Evolutionary conservation across 202 grass and related monocot species (phyloP).

Genomic region (Brachypodium distachyon): DNA sequence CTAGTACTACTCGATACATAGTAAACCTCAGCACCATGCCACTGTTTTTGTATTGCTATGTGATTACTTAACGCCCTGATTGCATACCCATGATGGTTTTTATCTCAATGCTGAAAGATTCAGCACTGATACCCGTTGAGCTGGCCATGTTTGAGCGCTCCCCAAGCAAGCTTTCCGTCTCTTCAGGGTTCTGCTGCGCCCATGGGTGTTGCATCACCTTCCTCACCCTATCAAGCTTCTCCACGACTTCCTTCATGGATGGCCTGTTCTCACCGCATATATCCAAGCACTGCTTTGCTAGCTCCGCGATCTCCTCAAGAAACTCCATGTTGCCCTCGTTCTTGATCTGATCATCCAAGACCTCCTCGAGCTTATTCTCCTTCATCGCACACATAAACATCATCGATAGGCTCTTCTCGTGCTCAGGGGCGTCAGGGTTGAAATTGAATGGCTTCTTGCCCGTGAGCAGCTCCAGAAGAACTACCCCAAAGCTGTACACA

Average conservation of each 20-base stretch:
- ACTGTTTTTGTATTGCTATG: not conserved
- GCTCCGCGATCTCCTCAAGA: constrained; percentile 9
- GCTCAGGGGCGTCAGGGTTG: not conserved
- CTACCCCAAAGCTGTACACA: constrained; percentile 35
- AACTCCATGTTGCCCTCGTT: not conserved
- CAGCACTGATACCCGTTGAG: not conserved
- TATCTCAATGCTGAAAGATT: constrained; percentile 18
- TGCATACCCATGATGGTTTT: not conserved
- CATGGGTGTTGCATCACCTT: constrained; percentile 37
- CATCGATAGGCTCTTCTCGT: constrained; percentile 11
- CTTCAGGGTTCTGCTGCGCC: constrained; percentile 8
- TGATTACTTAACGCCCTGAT: not conserved
- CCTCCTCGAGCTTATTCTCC: not conserved
- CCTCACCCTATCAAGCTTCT: constrained; percentile 22
- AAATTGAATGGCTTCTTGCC: constrained; percentile 5
- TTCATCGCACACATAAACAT: constrained; percentile 4
- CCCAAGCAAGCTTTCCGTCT: constrained; percentile 16
- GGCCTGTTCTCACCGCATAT: constrained; percentile 31
- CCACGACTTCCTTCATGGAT: constrained; percentile 32
- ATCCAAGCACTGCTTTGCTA: constrained; percentile 36
- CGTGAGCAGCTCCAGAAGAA: constrained; percentile 29
- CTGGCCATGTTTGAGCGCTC: not conserved
- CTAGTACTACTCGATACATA: no score
- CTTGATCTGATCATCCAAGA: constrained; percentile 18
- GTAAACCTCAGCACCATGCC: no score